Evolutionary conservation across 257 asterid genomes (phyloP).

Genomic region (Penstemon barbatus): DNA sequence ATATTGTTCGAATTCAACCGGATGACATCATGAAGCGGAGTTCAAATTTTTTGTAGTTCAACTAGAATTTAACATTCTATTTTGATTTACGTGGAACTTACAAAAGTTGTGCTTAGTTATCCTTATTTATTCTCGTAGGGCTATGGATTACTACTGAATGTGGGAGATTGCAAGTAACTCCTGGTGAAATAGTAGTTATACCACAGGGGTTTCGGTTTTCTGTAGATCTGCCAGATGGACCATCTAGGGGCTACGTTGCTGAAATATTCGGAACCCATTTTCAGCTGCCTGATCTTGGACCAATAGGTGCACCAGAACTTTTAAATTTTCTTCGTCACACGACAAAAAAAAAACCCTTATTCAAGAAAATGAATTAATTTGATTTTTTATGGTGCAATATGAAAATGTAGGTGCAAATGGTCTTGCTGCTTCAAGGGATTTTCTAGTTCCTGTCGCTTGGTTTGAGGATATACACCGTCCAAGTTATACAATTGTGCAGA

Average conservation of each 20-base stretch:
- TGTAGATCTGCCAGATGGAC: conserved; percentile 87
- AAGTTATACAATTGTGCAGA: conserved; percentile 85
- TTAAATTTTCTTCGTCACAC: not conserved
- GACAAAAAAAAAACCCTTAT: not conserved
- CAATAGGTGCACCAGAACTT: conserved; percentile 63
- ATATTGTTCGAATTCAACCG: conserved; percentile 4
- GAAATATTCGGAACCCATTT: conserved; percentile 95
- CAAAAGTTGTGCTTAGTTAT: conserved; percentile 11
- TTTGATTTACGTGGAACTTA: conserved; percentile 1
- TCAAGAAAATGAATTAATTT: not conserved
- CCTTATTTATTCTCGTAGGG: conserved; percentile 39
- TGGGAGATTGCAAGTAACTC: conserved; percentile 74
- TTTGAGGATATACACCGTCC: conserved; percentile 62
- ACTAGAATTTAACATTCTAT: conserved; percentile 9
- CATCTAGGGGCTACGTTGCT: conserved; percentile 88
- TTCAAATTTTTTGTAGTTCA: conserved; percentile 3
- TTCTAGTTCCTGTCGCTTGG: conserved; percentile 87
- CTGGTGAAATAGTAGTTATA: conserved; percentile 77
- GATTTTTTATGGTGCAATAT: conserved; percentile 15
- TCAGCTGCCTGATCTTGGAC: conserved; percentile 98
- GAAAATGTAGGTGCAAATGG: conserved; percentile 82
- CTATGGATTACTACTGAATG: conserved; percentile 93
- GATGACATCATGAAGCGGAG: conserved; percentile 6
- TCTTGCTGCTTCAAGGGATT: conserved; percentile 94
- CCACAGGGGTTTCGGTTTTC: conserved; percentile 90